phyloP scores from a whole-genome alignment of 2,329 filamentous ascomycete species.

The Aspergillus ustus region DNA sequence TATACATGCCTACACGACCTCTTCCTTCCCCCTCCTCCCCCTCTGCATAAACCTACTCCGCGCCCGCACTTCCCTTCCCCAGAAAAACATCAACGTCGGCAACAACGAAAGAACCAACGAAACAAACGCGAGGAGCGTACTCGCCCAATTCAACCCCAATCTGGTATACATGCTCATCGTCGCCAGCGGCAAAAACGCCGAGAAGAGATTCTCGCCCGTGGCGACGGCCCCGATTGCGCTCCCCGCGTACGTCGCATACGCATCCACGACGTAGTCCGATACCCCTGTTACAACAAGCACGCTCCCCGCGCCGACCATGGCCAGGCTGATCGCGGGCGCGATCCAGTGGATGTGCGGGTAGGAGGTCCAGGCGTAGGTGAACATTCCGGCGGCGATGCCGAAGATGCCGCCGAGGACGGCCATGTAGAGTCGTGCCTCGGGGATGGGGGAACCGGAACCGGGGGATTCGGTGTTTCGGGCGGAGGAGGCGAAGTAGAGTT shows the following conservation, averaged over 20 bases:
- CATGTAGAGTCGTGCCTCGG: conserved; percentile 50
- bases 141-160: conserved; percentile 47
- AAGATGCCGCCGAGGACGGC: conserved; percentile 40
- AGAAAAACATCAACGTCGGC: conserved; percentile 42
- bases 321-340: conserved; percentile 38
- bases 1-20: not conserved
- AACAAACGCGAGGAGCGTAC: conserved; percentile 45
- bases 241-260: conserved; percentile 54
- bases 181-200: conserved; percentile 49
- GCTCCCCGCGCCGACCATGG: conserved; percentile 47
- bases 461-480: conserved; percentile 46
- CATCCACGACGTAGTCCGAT: conserved; percentile 55
- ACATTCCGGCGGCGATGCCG: conserved; percentile 44
- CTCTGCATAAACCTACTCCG: conserved; percentile 29
- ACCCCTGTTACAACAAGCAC: conserved; percentile 52
- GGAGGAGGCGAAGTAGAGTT: conserved; percentile 35
- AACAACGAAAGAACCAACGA: conserved; percentile 38
- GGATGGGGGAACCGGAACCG: conserved; percentile 48
- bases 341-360: conserved; percentile 41
- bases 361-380: conserved; percentile 44
- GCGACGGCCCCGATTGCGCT: conserved; percentile 53
- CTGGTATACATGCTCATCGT: conserved; percentile 41
- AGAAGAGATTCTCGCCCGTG: conserved; percentile 50
- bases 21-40: conserved; percentile 2
- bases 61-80: conserved; percentile 40